Conservation (phyloP, 2,329 filamentous ascomycete species). For the Aspergillus unguis region DNA sequence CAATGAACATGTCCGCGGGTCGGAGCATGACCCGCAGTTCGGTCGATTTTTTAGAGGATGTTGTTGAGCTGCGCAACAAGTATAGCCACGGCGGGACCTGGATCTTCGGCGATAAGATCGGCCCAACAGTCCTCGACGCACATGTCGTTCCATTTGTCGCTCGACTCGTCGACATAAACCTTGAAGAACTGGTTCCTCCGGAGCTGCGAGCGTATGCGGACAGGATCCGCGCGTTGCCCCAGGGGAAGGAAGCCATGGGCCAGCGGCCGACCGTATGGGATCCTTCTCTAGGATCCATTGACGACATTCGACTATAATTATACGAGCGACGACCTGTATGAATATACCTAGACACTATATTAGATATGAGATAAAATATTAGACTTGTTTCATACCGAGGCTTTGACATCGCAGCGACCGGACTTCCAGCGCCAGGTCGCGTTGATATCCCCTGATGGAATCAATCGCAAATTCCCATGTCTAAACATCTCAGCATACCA, state of each 20-base stretch:
- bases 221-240: conserved; percentile 2
- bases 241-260: conserved; percentile 7
- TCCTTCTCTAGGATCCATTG: conserved; percentile 6
- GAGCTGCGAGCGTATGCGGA: conserved; percentile 7
- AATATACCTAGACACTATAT: background rate
- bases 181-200: conserved; percentile 8
- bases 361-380: background rate
- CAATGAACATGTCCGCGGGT: background rate
- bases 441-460: no score
- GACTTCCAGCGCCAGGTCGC: no score
- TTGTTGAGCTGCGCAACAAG: background rate
- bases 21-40: conserved; percentile 9
- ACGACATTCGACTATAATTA: conserved; percentile 9
- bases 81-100: conserved; percentile 6
- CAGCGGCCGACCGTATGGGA: conserved; percentile 14
- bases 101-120: conserved; percentile 12
- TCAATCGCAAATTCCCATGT: no score
- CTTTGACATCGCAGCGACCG: no score
- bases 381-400: no score
- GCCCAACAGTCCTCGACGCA: conserved; percentile 13
- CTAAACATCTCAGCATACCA: conserved; percentile 3
- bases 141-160: conserved; percentile 11
- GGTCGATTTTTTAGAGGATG: background rate
- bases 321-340: conserved; percentile 3
- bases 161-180: conserved; percentile 10